Percentiles rank a stretch among this genome's conserved stretches.
Conservation (phyloP, 306 rosid genomes). For the Corylus americana region DNA sequence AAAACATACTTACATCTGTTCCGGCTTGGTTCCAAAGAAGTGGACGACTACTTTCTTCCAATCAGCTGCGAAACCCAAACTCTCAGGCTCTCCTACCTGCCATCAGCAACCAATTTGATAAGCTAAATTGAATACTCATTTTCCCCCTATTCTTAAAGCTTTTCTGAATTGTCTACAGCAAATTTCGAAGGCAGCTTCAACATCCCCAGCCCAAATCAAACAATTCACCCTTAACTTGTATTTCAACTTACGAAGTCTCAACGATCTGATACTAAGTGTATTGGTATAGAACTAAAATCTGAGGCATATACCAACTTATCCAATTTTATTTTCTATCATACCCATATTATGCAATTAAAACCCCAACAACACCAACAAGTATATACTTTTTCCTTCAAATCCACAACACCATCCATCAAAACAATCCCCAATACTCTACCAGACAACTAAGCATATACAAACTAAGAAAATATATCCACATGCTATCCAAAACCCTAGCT, state of each 20-base stretch:
- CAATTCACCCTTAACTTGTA: not conserved
- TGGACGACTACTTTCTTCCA: constrained; percentile 92
- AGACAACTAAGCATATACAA: constrained; percentile 24
- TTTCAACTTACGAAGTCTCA: not conserved
- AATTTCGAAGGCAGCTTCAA: not conserved
- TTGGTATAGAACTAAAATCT: not conserved
- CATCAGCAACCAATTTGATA: constrained; percentile 37
- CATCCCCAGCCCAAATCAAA: not conserved
- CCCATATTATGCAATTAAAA: not conserved
- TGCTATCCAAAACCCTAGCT: constrained; percentile 34
- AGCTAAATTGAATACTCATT: constrained; percentile 15
- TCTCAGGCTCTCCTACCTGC: constrained; percentile 96
- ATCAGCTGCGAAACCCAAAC: constrained; percentile 87
- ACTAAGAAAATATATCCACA: constrained; percentile 20
- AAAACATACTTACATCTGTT: constrained; percentile 77
- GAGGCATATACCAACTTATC: not conserved
- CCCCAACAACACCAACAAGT: not conserved
- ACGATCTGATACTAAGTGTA: not conserved
- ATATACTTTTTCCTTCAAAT: constrained; percentile 28
- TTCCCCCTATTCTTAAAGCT: not conserved
- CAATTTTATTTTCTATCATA: not conserved
- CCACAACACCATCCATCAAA: constrained; percentile 21
- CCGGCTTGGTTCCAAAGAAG: constrained; percentile 79
- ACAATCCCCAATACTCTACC: constrained; percentile 10
- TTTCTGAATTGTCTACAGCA: not conserved